Evolutionary conservation across 2,329 filamentous ascomycete genomes (phyloP), one percentile per base, ranked within the genome.

Genomic region (Teratosphaeriaceae sp.): DNA sequence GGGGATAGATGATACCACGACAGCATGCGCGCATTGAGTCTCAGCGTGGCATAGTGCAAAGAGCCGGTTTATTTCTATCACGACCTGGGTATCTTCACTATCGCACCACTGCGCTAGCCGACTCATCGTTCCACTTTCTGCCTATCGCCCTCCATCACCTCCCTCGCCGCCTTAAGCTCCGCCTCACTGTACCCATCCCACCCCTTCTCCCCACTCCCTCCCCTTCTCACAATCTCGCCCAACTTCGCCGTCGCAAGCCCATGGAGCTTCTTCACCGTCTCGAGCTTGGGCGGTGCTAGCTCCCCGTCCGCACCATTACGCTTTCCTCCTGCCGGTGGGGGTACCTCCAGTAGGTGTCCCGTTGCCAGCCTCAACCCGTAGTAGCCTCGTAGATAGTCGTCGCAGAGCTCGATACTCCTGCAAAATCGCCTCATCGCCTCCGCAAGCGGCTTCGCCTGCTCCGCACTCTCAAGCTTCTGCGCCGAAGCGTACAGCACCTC

Each of bases 331-430:
- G 16, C 45, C 52, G n/a, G n/a, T 15, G 47, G 48, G 31, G 47
- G 26, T 9, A 35, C 44, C 54, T 63, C 48, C 30, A 61, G 45
- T 38, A 57, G 37, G 43, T 48, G 40, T 50, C 50, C 44, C 27
- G 57, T 55, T 18, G 48, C 50, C 65, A 89, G 64, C 63, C 90
- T 92, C 46, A 98, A 70, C 5, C 92, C 92, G 65, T 95, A 97
- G 63, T 88, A 94, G 1, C 89, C 92, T 48, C 92, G 80, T 48
- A 97, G 66, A 62, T 96, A 97, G 61, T 88, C 82, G 55, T 96
- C 86, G 59, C 92, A 97, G 40, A 98, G 76, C 68, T 98, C 92
- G 51, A 97, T 79, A 58, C 88, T 92, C 56, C 92, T 79, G 61
- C 84, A 86, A 66, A 94, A 97, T 51, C 89, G 80, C 60, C 88